phyloP scores from a whole-genome alignment of 768 basidiomycete species.

The Mycena sanguinolenta region DNA sequence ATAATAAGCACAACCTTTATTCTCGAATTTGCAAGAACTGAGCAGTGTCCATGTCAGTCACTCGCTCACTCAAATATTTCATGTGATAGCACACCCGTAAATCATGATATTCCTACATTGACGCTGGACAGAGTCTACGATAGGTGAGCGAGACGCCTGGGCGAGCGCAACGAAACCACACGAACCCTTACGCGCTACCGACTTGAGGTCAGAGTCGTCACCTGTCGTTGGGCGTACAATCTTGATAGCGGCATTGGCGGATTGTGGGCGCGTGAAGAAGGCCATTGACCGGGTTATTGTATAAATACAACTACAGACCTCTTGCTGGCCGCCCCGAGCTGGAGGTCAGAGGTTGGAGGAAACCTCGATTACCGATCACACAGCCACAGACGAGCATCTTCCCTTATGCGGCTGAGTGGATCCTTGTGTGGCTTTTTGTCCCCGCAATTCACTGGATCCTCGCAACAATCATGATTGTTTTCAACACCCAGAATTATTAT shows the following conservation, averaged over 20 bases:
- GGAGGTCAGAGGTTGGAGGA: conserved; percentile 16
- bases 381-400: conserved; percentile 9
- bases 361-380: conserved; percentile 28
- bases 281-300: conserved; percentile 60
- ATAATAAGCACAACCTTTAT: conserved; percentile 87
- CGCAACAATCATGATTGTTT: no score
- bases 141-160: conserved; percentile 13
- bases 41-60: conserved; percentile 11
- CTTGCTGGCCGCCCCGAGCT: conserved; percentile 24
- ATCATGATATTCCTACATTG: conserved; percentile 94
- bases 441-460: no score
- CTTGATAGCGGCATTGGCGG: conserved; percentile 73
- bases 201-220: conserved; percentile 48
- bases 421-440: not conserved
- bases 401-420: not conserved
- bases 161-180: conserved; percentile 37
- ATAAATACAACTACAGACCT: conserved; percentile 28
- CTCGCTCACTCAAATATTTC: not conserved
- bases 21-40: conserved; percentile 88
- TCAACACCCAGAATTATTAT: no score
- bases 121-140: conserved; percentile 74
- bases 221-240: conserved; percentile 74
- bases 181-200: conserved; percentile 66
- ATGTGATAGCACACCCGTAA: conserved; percentile 73
- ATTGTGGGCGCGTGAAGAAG: conserved; percentile 76